These are phyloP conservation scores for Maudiozyma barnettii DNA, from an alignment of 805 yeast species.

Conservation along the genomic window DNA sequence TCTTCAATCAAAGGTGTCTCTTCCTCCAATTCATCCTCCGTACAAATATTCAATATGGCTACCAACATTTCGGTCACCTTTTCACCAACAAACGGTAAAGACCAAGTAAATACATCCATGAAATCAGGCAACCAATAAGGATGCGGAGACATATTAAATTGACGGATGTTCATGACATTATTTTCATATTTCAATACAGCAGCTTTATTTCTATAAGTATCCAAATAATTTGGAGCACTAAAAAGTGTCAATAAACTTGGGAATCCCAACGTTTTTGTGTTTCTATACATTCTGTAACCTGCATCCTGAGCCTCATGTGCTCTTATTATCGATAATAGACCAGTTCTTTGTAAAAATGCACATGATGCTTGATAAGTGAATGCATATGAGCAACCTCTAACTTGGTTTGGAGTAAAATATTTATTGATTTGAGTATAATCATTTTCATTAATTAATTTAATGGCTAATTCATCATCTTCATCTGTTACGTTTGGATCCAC, in stretches of 20 bases:
- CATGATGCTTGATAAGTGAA: slow-evolving; percentile 78
- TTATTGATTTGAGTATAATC: slow-evolving; percentile 10
- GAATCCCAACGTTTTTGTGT: slow-evolving; percentile 74
- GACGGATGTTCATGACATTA: slow-evolving; percentile 90
- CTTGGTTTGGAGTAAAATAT: slow-evolving; percentile 52
- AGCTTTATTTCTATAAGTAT: slow-evolving; percentile 87
- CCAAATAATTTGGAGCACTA: slow-evolving; percentile 92
- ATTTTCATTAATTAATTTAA: slow-evolving; percentile 1
- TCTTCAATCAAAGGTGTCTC: slow-evolving; percentile 47
- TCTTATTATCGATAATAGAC: slow-evolving; percentile 73
- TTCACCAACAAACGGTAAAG: slow-evolving; percentile 94
- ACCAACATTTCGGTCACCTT: slow-evolving; percentile 90
- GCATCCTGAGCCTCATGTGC: slow-evolving; percentile 98
- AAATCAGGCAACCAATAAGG: slow-evolving; percentile 96
- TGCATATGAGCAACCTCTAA: slow-evolving; percentile 88
- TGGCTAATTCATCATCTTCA: neutral
- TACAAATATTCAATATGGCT: slow-evolving; percentile 82
- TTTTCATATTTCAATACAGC: slow-evolving; percentile 88
- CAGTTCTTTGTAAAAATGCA: slow-evolving; percentile 66
- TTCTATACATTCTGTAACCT: slow-evolving; percentile 89
- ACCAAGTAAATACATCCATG: slow-evolving; percentile 97
- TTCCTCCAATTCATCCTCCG: slow-evolving; percentile 86
- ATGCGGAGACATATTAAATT: slow-evolving; percentile 85
- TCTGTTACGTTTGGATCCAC: slow-evolving; percentile 29
- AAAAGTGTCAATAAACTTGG: slow-evolving; percentile 86